Base-by-base conservation (phyloP, 2,329 filamentous ascomycete species). In the Claviceps sp. region DNA sequence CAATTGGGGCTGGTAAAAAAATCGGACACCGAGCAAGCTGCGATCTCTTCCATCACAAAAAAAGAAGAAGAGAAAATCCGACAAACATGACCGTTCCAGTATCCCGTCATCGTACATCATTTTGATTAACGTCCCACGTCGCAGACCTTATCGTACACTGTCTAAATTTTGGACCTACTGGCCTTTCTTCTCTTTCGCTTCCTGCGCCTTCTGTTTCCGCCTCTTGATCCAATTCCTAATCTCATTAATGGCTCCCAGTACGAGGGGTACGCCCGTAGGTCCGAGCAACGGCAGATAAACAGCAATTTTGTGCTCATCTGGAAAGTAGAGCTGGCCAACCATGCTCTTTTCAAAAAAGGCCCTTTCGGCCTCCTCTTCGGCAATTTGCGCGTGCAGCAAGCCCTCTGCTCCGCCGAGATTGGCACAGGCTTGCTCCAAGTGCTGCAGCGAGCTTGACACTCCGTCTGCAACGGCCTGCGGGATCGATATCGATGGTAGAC, bases 281-380 rank as follows among this genome's bases (percentile, higher is more conserved):
- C 93, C 93, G 42, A 98, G 70, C 11, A 98, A 71, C 1, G 93
- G 93, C 60, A 98, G 70, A 65, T 98, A 98, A 1, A 98, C 93
- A 0, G 93, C 93, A 24, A 98, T 81, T 68, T 97, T 98, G 68
- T 98, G 93, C 70, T 98, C 93, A 63, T 98, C 93, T 0, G 93
- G 93, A 67, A 98, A 98, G 68, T 97, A 98, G 2, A 97, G 84
- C 70, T 97, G 93, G 0, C 90, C 93, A 13, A 98, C 93, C 93
- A 98, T 98, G 63, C 87, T 95, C 70, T 95, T 95, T 69, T 98
- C 93, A 60, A 98, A 98, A 68, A 98, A 98, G 0, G 91, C 91
- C 55, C 85, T 82, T 66, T 98, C 93, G 0, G 89, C 91, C 64
- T 94, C 89, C 2, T 81, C 78, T 68, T 96, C 90, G 5, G 93